Base-by-base conservation (phyloP, 2,329 filamentous ascomycete genomes). In the Mycosphaerella sp. region DNA sequence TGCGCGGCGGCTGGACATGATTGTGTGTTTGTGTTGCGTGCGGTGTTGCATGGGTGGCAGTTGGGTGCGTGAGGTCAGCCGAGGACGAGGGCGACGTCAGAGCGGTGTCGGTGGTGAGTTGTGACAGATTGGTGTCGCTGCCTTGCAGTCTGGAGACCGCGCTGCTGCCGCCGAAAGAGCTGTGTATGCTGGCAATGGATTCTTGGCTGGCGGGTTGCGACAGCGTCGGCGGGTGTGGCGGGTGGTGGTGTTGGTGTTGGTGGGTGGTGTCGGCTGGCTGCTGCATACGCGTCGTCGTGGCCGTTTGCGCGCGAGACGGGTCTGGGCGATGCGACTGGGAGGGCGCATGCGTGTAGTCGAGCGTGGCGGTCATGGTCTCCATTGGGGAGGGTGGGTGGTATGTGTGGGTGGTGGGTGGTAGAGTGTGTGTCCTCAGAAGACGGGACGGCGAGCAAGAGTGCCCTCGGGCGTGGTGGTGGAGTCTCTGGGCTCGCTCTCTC, bases 161-260 rank as follows among this genome's bases (percentile, higher is more conserved):
- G 4, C 26, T 29, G 26, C 58, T 58, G 45, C 65, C 64, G 53
- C 61, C 64, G 17, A 43, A 59, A 29, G 56, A 54, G 49, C 64
- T 67, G 43, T 59, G 60, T 39, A 62, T 55, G 46, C 60, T 65
- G 17, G 59, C 50, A 53, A 64, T 59, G 9, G 64, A 66, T 48
- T 67, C 65, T 48, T 68, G 66, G 38, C 64, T 66, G 29, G 63
- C 62, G 11, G 64, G 64, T n/a, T 61, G 55, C 26, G 65, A 67
- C 39, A 64, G 53, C 17, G 57, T 56, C 40, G 55, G 60, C 31
- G 26, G 32, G 41, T 50, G 39, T 36, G 31, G 39, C 12, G 32
- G 31, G 21, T 39, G 32, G 46, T 48, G 46, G 17, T 48, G 32
- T 10, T n/a, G 17, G 32, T 48, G 47, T 34, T 56, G 54, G 42